Base-by-base conservation (phyloP, 2,329 filamentous ascomycete species). In the Bipolaris oryzae region DNA sequence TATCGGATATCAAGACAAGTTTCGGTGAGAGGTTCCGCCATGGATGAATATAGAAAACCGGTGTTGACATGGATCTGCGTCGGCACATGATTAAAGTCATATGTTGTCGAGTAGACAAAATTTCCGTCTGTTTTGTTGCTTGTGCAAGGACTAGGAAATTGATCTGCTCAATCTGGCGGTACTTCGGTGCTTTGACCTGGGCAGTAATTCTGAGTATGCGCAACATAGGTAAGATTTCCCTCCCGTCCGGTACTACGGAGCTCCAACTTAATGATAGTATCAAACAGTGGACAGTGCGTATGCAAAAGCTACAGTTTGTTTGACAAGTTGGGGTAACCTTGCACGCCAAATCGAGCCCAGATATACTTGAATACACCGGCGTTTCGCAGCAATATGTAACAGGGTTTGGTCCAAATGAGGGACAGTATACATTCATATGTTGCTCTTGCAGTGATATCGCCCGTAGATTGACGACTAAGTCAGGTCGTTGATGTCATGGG, bases 381-480 rank as follows among this genome's bases (percentile, higher is more conserved):
- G 16, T 20, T 25, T 56, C 53, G 41, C 39, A 49, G 37, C 42
- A 42, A 55, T 33, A 49, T 47, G 45, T 49, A 44, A 20, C 50
- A 54, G 16, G 15, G 58, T 61, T 57, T 55, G 53, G 53, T 55
- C 47, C 53, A 53, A 49, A 52, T 62, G 58, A 52, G 52, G 57
- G 47, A 58, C 52, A 58, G 52, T 57, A 45, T 53, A 35, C 38
- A 34, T 53, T 61, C 47, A 62, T 61, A 46, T 62, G 54, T 21
- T 48, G 41, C 39, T 39, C 35, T n/a, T 53, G 42, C 49, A 43
- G 43, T 47, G 48, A 57, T 50, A 52, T 55, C 53, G 53, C 54
- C 51, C 53, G 53, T 53, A 56, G 45, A 53, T 56, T 45, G 50
- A 55, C 48, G 45, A 58, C 25, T 55, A 61, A 57, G 61, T 60